Evolutionary conservation across 495 filamentous ascomycete genomes (phyloP), one percentile per base, ranked within the genome.

Genomic region (Trypethelium eluteriae): DNA sequence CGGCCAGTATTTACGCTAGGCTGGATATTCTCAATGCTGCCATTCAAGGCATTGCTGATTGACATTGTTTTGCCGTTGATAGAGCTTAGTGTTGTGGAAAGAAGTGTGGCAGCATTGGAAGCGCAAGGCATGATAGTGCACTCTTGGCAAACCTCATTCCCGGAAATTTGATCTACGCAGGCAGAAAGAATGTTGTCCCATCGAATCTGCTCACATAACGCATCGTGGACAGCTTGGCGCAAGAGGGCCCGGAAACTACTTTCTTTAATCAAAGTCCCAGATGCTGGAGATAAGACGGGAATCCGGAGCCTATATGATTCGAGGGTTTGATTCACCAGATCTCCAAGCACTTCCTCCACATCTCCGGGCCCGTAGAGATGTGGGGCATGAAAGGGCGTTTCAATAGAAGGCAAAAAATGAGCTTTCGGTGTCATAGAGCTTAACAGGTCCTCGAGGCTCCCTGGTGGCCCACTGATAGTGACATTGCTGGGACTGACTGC

Each of bases 371-470:
- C 64, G 46, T 53, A 56, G 9, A 65, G 44, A 56, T 65, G 64
- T 11, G 64, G 64, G 25, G 64, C 64, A 50, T 65, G 64, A 39
- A 35, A 65, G 10, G 64, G 64, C 46, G 64, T 65, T 11, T 65
- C 32, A 35, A 65, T 65, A 11, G 25, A 25, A 25, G 64, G 47
- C 25, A 65, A 46, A 38, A 50, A 39, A 53, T 65, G 64, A 16
- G 64, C 36, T 10, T 56, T 65, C 2, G 41, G 64, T 46, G 34
- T 38, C n/a, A 36, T 18, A 6, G 39, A 53, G 7, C n/a, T 50
- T 34, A 46, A 46, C n/a, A 65, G 25, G 14, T 53, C 14, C 47
- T 56, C 7, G 25, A 65, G 38, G 35, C n/a, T 35, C 18, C 64
- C 34, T 14, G 64, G 64, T 14, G 64, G 64, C 16, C 64, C 64